Conservation (phyloP, 805 yeast species). For the Candida boleticola region DNA sequence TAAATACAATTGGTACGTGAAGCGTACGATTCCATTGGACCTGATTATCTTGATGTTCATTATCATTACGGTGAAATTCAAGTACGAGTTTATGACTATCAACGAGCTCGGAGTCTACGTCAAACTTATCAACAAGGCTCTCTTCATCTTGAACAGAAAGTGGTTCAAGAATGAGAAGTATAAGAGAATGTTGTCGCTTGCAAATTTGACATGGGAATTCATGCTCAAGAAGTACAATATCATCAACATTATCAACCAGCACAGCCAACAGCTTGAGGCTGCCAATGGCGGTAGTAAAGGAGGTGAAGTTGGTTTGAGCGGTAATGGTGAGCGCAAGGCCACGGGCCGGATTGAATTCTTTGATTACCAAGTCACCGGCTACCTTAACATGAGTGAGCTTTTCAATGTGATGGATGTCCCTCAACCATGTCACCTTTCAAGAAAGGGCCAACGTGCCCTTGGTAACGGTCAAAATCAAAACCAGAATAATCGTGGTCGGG, state of each 20-base stretch:
- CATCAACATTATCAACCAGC: constrained; percentile 25
- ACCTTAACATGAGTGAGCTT: constrained; percentile 38
- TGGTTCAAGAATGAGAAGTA: constrained; percentile 48
- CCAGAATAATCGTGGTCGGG: neutral
- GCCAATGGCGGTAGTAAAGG: constrained; percentile 9
- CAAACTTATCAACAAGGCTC: constrained; percentile 39
- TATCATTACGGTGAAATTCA: constrained; percentile 52
- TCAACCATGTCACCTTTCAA: constrained; percentile 25
- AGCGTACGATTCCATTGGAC: constrained; percentile 60
- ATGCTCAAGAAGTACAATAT: constrained; percentile 36
- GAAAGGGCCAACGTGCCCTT: neutral
- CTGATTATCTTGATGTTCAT: constrained; percentile 52
- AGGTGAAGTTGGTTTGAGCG: neutral
- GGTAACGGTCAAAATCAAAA: constrained; percentile 8
- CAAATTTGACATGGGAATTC: constrained; percentile 43
- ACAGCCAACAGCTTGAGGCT: constrained; percentile 5
- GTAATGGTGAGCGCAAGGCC: neutral
- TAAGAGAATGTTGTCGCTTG: constrained; percentile 43
- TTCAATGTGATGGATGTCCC: constrained; percentile 45
- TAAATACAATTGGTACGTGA: constrained; percentile 59
- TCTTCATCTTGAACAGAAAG: constrained; percentile 41
- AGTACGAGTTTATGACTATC: constrained; percentile 37
- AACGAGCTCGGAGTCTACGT: constrained; percentile 37
- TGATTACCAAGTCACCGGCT: constrained; percentile 40
- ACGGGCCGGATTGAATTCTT: constrained; percentile 30